Evolutionary conservation across 768 basidiomycete species (phyloP).

Genomic region (Tricholoma sp.): DNA sequence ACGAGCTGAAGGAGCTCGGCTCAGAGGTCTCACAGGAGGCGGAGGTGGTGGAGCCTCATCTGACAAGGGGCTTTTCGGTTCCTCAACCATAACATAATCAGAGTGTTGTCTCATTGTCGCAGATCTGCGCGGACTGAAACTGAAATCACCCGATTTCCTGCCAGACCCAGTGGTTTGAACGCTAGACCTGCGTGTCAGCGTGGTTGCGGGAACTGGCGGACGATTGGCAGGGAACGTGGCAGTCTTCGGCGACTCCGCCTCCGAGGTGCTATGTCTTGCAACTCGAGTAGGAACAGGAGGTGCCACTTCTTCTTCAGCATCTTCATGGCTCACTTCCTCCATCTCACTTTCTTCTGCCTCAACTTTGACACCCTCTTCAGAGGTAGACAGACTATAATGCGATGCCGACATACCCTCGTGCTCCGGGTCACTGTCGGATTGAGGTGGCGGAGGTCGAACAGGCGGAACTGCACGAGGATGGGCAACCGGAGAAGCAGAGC

Average conservation of each 20-base stretch:
- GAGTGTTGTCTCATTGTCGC: conserved; percentile 29
- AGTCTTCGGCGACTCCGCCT: conserved; percentile 6
- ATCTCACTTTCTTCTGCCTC: conserved; percentile 72
- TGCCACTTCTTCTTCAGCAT: conserved; percentile 42
- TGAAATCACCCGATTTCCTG: conserved; percentile 30
- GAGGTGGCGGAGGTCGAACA: conserved; percentile 27
- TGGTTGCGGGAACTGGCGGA: conserved; percentile 41
- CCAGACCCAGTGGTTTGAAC: conserved; percentile 28
- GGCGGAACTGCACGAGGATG: conserved; percentile 11
- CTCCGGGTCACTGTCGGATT: conserved; percentile 32
- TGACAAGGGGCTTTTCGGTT: conserved; percentile 33
- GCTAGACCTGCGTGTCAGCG: conserved; percentile 37
- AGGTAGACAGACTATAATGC: conserved; percentile 31
- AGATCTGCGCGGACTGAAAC: conserved; percentile 16
- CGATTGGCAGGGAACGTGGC: conserved; percentile 37
- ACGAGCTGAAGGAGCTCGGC: conserved; percentile 36
- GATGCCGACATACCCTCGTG: conserved; percentile 30
- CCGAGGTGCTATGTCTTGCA: conserved; percentile 17
- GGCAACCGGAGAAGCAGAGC: not conserved
- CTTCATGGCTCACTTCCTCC: conserved; percentile 60
- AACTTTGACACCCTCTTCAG: conserved; percentile 58
- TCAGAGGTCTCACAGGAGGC: conserved; percentile 38
- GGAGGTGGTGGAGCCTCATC: conserved; percentile 41
- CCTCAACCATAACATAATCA: conserved; percentile 64
- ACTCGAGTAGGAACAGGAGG: conserved; percentile 51